Evolutionary conservation across 192 early-diverging fungal species (phyloP).

Genomic region (Umbelopsis sp.): DNA sequence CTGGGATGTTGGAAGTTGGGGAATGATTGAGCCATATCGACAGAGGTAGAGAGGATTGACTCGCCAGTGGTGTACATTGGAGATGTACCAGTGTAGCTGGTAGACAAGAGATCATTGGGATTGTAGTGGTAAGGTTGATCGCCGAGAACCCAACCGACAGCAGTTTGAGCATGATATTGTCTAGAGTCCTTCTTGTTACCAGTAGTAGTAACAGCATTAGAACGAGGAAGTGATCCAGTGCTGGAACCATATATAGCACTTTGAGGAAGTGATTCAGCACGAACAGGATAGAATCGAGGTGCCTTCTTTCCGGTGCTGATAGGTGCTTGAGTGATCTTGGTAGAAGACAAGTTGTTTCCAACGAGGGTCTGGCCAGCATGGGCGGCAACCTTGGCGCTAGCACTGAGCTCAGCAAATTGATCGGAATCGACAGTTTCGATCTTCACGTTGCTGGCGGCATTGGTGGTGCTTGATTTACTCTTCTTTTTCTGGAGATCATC

Average conservation of each 20-base stretch:
- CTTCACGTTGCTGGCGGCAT: constrained; percentile 49
- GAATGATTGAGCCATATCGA: constrained; percentile 61
- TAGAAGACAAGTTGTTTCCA: constrained; percentile 7
- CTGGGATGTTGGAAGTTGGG: constrained; percentile 81
- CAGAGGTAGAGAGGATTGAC: constrained; percentile 43
- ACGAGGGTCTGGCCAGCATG: constrained; percentile 32
- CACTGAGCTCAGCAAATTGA: constrained; percentile 58
- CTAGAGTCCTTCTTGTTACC: constrained; percentile 57
- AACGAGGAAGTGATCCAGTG: constrained; percentile 20
- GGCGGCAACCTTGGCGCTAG: constrained; percentile 31
- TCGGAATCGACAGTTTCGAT: constrained; percentile 61
- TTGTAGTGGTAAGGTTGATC: constrained; percentile 67
- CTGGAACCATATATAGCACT: constrained; percentile 25
- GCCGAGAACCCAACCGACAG: constrained; percentile 77
- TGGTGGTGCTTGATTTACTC: constrained; percentile 30
- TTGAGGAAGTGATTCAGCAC: constrained; percentile 34
- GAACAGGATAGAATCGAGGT: constrained; percentile 58
- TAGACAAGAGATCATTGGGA: constrained; percentile 47
- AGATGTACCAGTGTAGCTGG: constrained; percentile 45
- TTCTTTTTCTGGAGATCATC: constrained; percentile 59
- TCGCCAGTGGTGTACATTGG: constrained; percentile 20
- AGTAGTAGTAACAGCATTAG: constrained; percentile 27
- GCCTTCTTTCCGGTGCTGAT: constrained; percentile 39
- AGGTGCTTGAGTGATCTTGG: constrained; percentile 17
- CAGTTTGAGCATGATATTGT: constrained; percentile 67